Evolutionary conservation across 2,329 filamentous ascomycete genomes (phyloP).

Genomic region (Arthrobotrys entomopaga): DNA sequence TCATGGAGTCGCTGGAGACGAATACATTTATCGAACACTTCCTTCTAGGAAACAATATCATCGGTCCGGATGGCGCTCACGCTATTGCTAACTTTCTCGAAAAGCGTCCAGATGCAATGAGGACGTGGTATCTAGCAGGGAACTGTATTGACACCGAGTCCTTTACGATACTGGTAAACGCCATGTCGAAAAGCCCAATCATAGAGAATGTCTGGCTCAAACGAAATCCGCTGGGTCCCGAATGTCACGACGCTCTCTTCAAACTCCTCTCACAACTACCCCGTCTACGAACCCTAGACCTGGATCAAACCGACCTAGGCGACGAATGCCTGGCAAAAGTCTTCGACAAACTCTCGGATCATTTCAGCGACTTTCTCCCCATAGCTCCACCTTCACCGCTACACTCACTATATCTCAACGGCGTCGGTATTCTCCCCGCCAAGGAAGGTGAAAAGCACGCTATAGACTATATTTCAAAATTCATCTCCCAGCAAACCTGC

Average conservation of each 20-base stretch:
- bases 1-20: constrained; percentile 66
- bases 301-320: constrained; percentile 68
- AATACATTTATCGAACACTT: constrained; percentile 67
- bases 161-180: constrained; percentile 64
- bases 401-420: constrained; percentile 47
- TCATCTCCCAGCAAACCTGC: constrained; percentile 52
- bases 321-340: constrained; percentile 65
- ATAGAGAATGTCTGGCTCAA: constrained; percentile 69
- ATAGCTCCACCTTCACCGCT: constrained; percentile 47
- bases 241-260: constrained; percentile 63
- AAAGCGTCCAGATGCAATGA: constrained; percentile 65
- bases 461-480: constrained; percentile 45
- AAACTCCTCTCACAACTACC: constrained; percentile 64
- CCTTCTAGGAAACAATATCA: constrained; percentile 68
- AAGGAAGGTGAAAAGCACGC: constrained; percentile 40
- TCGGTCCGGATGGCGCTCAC: constrained; percentile 65
- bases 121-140: constrained; percentile 69
- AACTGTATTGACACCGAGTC: constrained; percentile 66
- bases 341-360: constrained; percentile 62
- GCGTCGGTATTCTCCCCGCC: constrained; percentile 46
- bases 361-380: constrained; percentile 60
- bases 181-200: constrained; percentile 63
- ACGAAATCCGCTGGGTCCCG: constrained; percentile 66
- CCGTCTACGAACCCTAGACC: constrained; percentile 66
- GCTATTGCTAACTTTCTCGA: constrained; percentile 65